A percentile compares a stretch with the other conserved stretches of the same genome.
These are phyloP conservation scores for Perilla frutescens DNA, from an alignment of 257 asterid species.

Conservation along the genomic window DNA sequence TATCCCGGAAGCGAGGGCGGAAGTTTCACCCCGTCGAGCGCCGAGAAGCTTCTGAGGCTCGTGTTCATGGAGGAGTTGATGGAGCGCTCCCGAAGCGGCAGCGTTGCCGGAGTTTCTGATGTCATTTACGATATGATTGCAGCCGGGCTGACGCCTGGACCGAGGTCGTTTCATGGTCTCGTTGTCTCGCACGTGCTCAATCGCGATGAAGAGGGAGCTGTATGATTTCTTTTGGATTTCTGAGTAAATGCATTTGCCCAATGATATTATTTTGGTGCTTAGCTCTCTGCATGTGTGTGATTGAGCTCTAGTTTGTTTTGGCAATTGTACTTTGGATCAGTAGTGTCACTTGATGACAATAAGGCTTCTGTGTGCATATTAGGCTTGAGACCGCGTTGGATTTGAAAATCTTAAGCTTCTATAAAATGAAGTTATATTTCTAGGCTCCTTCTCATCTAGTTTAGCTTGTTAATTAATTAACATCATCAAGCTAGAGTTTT, in stretches of 20 bases:
- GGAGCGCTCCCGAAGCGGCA: constrained; percentile 75
- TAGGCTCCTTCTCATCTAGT: constrained; percentile 18
- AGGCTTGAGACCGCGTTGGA: constrained; percentile 9
- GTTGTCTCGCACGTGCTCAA: constrained; percentile 83
- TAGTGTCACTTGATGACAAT: constrained; percentile 14
- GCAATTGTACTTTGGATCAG: constrained; percentile 11
- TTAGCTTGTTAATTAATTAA: constrained; percentile 11
- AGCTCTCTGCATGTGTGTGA: constrained; percentile 7
- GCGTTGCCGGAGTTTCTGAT: constrained; percentile 75
- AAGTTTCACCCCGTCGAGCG: constrained; percentile 63
- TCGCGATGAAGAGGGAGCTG: constrained; percentile 87
- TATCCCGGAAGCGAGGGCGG: constrained; percentile 39
- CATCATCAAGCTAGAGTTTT: background rate
- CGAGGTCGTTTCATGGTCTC: constrained; percentile 90
- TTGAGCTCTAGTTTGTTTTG: constrained; percentile 14
- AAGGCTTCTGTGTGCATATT: background rate
- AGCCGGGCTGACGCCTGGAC: constrained; percentile 95
- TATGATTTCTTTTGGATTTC: constrained; percentile 33
- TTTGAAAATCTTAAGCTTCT: constrained; percentile 19
- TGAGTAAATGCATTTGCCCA: constrained; percentile 11
- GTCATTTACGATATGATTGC: constrained; percentile 97
- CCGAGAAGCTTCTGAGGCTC: constrained; percentile 83
- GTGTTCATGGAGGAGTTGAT: constrained; percentile 97
- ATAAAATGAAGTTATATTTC: background rate
- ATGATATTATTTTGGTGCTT: constrained; percentile 1